Percentiles rank a stretch among this genome's conserved stretches.
Evolutionary conservation across 345 rosid species (phyloP).

Genomic region (Viola odorata): DNA sequence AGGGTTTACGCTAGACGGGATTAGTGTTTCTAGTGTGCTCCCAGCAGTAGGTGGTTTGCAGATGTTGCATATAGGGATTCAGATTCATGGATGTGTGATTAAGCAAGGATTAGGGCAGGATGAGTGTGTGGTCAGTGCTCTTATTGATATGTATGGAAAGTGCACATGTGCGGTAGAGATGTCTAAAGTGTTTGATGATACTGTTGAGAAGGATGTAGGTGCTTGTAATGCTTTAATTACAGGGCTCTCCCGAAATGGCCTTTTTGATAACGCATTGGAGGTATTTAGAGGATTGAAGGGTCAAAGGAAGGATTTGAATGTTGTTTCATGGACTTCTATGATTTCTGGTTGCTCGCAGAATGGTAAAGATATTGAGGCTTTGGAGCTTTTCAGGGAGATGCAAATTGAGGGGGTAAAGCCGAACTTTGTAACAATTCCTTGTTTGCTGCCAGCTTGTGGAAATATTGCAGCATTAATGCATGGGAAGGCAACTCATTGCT

Average conservation of each 20-base stretch:
- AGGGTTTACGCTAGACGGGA: conserved; percentile 45
- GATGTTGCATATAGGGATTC: conserved; percentile 37
- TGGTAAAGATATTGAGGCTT: conserved; percentile 57
- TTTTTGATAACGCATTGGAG: conserved; percentile 42
- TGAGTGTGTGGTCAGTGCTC: conserved; percentile 38
- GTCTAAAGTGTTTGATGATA: conserved; percentile 31
- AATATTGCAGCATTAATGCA: conserved; percentile 58
- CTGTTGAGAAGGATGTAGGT: conserved; percentile 36
- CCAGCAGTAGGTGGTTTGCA: conserved; percentile 44
- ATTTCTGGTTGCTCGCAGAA: conserved; percentile 56
- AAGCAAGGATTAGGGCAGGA: conserved; percentile 39
- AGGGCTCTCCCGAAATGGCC: conserved; percentile 54
- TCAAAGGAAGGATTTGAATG: conserved; percentile 42
- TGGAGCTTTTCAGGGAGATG: conserved; percentile 60
- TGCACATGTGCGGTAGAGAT: conserved; percentile 36
- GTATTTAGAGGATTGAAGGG: conserved; percentile 35
- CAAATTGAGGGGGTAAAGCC: conserved; percentile 48
- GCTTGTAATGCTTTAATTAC: conserved; percentile 54
- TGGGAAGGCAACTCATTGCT: conserved; percentile 58
- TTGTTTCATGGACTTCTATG: conserved; percentile 62
- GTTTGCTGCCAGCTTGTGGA: conserved; percentile 64
- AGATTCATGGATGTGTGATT: conserved; percentile 43
- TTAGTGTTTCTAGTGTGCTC: conserved; percentile 43
- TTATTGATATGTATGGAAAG: conserved; percentile 57
- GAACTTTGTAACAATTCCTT: conserved; percentile 59